phyloP scores from a whole-genome alignment of 176 grass and related monocot genomes.

The Themeda triandra region DNA sequence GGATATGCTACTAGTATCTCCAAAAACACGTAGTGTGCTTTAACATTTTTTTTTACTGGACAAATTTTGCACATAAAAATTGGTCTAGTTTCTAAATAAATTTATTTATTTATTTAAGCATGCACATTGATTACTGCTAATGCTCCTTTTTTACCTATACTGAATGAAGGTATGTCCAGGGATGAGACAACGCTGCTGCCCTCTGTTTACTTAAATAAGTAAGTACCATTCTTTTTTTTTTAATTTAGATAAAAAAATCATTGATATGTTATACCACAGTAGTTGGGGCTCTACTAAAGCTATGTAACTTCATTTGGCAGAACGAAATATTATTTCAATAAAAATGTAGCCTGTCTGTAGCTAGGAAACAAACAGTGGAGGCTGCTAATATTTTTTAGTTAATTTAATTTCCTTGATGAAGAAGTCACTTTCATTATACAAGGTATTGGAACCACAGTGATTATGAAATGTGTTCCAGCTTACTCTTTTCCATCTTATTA shows the following conservation, averaged over 20 bases:
- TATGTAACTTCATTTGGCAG: not conserved
- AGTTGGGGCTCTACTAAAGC: not conserved
- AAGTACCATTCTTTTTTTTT: conserved; percentile 13
- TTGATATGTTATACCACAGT: not conserved
- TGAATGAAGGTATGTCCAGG: conserved; percentile 63
- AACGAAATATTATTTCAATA: not conserved
- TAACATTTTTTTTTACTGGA: not conserved
- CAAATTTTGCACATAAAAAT: not conserved
- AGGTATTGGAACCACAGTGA: not conserved
- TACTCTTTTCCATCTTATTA: not conserved
- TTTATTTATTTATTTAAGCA: not conserved
- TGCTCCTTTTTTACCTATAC: not conserved
- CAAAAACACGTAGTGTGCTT: not conserved
- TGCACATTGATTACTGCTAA: not conserved
- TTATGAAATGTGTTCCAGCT: not conserved
- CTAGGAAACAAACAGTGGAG: not conserved
- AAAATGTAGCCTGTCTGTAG: not conserved
- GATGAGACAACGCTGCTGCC: conserved; percentile 67
- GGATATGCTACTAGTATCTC: not conserved
- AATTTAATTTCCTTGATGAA: not conserved
- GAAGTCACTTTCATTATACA: not conserved
- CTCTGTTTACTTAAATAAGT: conserved; percentile 77
- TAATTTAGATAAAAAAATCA: not conserved
- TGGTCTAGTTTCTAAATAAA: not conserved
- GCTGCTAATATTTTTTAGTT: not conserved